Percentiles rank a stretch among this genome's conserved stretches.
These are phyloP conservation scores for Pichia occidentalis DNA, from an alignment of 805 yeast species.

Conservation along the genomic window DNA sequence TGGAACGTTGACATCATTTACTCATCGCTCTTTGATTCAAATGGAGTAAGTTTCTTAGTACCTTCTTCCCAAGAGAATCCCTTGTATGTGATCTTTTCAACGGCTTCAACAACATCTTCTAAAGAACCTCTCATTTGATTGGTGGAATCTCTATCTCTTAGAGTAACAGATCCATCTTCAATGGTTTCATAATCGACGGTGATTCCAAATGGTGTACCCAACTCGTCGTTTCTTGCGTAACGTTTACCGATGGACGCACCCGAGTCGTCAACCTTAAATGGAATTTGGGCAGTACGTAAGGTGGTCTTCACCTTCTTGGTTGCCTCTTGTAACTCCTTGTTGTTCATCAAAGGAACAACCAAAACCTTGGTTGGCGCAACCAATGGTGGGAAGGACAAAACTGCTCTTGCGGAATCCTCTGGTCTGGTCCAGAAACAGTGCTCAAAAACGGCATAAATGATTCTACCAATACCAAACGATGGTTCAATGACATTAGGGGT, in stretches of 20 bases:
- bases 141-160: constrained; percentile 96
- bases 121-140: constrained; percentile 92
- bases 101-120: constrained; percentile 62
- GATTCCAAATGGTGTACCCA: constrained; percentile 98
- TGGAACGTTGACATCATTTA: constrained; percentile 11
- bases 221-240: constrained; percentile 96
- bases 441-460: constrained; percentile 86
- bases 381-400: constrained; percentile 82
- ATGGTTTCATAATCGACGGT: constrained; percentile 93
- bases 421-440: constrained; percentile 95
- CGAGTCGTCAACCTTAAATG: constrained; percentile 95
- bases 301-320: constrained; percentile 60
- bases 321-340: constrained; percentile 71
- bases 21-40: constrained; percentile 59
- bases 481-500: constrained; percentile 98
- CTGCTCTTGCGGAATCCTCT: constrained; percentile 78
- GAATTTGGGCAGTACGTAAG: constrained; percentile 75
- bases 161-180: constrained; percentile 80
- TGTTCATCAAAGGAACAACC: constrained; percentile 87
- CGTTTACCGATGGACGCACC: constrained; percentile 97
- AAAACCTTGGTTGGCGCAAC: constrained; percentile 98
- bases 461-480: constrained; percentile 98
- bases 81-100: constrained; percentile 66
- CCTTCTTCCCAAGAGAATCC: constrained; percentile 83
- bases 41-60: constrained; percentile 61